Percentiles rank a stretch among this genome's conserved stretches.
These are phyloP conservation scores for Dactylellina sp. DNA, from an alignment of 2,329 filamentous ascomycete genomes.

Conservation along the genomic window DNA sequence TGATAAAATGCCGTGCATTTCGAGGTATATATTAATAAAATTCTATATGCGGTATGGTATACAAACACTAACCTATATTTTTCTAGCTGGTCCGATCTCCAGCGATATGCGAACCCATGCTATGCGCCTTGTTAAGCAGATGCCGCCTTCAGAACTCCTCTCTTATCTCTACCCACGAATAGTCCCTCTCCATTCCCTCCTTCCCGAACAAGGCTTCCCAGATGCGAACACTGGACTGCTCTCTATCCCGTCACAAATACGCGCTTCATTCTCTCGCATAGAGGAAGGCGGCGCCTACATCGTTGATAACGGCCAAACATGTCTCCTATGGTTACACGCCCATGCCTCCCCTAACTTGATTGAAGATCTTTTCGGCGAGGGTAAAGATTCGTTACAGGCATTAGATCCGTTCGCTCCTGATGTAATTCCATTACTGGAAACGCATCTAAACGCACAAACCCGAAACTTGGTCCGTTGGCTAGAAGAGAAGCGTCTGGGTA, in stretches of 20 bases:
- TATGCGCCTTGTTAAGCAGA: slow-evolving; percentile 86
- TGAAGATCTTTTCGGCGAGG: slow-evolving; percentile 87
- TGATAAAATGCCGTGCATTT: slow-evolving; percentile 91
- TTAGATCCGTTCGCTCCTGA: slow-evolving; percentile 84
- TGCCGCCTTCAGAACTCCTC: slow-evolving; percentile 86
- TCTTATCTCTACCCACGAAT: slow-evolving; percentile 96
- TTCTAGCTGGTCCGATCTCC: slow-evolving; percentile 80
- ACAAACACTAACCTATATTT: slow-evolving; percentile 5
- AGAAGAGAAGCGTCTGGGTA: slow-evolving; percentile 81
- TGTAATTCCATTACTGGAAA: slow-evolving; percentile 81
- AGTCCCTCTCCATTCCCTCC: slow-evolving; percentile 88
- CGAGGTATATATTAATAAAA: slow-evolving; percentile 70
- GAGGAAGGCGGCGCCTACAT: slow-evolving; percentile 95
- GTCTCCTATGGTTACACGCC: slow-evolving; percentile 90
- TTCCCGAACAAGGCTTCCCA: slow-evolving; percentile 89
- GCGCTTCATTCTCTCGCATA: slow-evolving; percentile 85
- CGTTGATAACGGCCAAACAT: slow-evolving; percentile 93
- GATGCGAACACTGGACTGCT: slow-evolving; percentile 86
- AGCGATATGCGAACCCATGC: slow-evolving; percentile 92
- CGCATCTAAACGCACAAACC: slow-evolving; percentile 92
- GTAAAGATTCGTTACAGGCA: slow-evolving; percentile 75
- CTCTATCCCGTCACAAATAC: slow-evolving; percentile 81
- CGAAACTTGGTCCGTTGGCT: slow-evolving; percentile 93
- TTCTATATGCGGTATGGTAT: not conserved
- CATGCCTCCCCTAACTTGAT: slow-evolving; percentile 93